Base-by-base conservation (phyloP, 345 rosid genomes). In the Nasturtium officinale region DNA sequence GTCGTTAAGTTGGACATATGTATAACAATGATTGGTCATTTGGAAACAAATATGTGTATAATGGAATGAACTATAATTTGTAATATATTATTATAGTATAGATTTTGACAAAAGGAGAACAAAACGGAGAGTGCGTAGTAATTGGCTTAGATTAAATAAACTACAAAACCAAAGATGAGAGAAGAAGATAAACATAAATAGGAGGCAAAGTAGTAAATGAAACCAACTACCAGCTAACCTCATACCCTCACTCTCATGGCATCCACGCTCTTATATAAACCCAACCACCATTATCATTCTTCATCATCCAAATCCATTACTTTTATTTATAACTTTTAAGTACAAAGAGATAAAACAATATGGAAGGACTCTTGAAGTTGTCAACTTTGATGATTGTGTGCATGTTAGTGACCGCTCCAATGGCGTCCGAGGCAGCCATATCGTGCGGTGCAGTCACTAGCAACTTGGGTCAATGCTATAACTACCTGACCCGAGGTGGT, bases 391-490 rank as follows among this genome's bases (percentile, higher is more conserved):
- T 77, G 67, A 70, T 77, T 21, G 56, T 71, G 38, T 77, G 67
- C 74, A 77, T 77, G 73, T 43, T 77, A 42, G 69, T 72, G 21
- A 0, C 58, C 9, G 77, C 69, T 71, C 77, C 81, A 65, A 9
- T 72, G 69, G 51, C 75, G 2, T 71, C 81, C 35, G 76, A 77
- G 15, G 83, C 79, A 21, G 80, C 87, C 3, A 13, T 89, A 35
- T 51, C 80, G 0, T 87, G 91, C 35, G 68, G 77, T 2, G 79
- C 71, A 54, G 88, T 87, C 33, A 8, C 72, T 0, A 5, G 9
- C 33, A 5, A 0, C 65, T 1, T 89, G 16, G 45, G 56, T 6
- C 74, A 84, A 9, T 89, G 91, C 83, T 3, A 84, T 3, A 0
- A 0, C 37, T 89, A 76, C 77, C 29, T 89, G 37, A 75, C 47